Percentiles rank a stretch among this genome's conserved stretches.
Conservation (phyloP, 1,284 basidiomycete species). For the Apiotrichum porosum region DNA sequence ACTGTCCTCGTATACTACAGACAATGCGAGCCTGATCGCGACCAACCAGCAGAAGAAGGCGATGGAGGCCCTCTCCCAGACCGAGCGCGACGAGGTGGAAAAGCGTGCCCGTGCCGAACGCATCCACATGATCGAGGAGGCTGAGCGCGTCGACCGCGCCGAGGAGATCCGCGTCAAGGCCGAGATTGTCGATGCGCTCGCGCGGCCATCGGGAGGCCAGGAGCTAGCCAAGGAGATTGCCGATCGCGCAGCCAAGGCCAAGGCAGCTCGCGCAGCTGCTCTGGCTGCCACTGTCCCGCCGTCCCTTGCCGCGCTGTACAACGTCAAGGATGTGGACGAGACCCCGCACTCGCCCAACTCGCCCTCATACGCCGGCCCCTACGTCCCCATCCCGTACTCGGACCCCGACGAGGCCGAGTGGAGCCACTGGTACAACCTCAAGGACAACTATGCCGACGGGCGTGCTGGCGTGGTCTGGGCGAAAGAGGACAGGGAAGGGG, state of each 20-base stretch:
- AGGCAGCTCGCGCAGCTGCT: conserved; percentile 27
- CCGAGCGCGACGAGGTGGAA: conserved; percentile 67
- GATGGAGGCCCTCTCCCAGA: conserved; percentile 46
- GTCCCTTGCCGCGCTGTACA: conserved; percentile 10
- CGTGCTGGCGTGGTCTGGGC: conserved; percentile 60
- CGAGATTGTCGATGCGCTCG: conserved; percentile 73
- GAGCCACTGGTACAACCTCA: conserved; percentile 25
- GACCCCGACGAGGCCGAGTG: conserved; percentile 27
- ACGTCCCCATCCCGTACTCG: conserved; percentile 43
- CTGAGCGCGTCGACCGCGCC: conserved; percentile 59
- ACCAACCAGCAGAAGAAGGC: conserved; percentile 67
- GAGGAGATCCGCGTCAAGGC: conserved; percentile 46
- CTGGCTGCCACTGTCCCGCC: conserved; percentile 29
- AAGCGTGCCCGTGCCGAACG: conserved; percentile 63
- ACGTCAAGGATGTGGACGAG: conserved; percentile 11
- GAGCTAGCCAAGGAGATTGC: conserved; percentile 58
- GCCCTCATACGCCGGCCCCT: conserved; percentile 42
- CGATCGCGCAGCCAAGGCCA: conserved; percentile 43
- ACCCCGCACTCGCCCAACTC: conserved; percentile 28
- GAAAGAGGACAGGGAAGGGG: conserved; percentile 67
- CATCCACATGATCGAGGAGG: conserved; percentile 59
- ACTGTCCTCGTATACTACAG: conserved; percentile 69
- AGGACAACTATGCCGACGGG: conserved; percentile 41
- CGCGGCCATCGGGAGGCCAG: conserved; percentile 52
- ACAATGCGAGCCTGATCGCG: conserved; percentile 75